These are phyloP conservation scores for Lithospermum erythrorhizon DNA, from an alignment of 257 asterid species.

Conservation along the genomic window DNA sequence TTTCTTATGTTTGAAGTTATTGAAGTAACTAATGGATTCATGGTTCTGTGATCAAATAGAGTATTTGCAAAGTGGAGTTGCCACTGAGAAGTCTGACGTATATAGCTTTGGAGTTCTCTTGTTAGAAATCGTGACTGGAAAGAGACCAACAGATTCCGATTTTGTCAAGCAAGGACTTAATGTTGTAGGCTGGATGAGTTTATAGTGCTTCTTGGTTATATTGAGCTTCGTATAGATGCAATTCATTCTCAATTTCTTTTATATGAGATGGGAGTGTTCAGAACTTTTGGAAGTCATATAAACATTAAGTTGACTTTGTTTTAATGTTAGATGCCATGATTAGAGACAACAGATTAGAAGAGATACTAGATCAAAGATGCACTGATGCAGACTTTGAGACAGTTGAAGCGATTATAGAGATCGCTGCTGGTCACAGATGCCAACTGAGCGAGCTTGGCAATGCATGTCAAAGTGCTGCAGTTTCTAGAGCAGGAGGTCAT, in stretches of 20 bases:
- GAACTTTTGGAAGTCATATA: no score
- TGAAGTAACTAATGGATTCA: neutral
- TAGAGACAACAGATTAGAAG: slow-evolving; percentile 58
- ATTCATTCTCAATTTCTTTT: neutral
- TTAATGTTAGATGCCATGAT: slow-evolving; percentile 31
- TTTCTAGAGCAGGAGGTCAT: slow-evolving; percentile 85
- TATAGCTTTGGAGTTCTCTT: slow-evolving; percentile 94
- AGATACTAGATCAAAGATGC: slow-evolving; percentile 63
- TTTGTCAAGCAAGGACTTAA: slow-evolving; percentile 70
- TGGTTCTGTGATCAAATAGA: slow-evolving; percentile 33
- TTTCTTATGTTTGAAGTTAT: no score
- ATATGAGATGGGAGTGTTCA: neutral
- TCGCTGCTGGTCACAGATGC: slow-evolving; percentile 87
- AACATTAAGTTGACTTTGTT: neutral
- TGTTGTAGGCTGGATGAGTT: slow-evolving; percentile 90
- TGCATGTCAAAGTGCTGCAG: slow-evolving; percentile 89
- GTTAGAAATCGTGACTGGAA: slow-evolving; percentile 84
- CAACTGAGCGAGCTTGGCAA: slow-evolving; percentile 69
- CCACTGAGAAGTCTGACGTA: slow-evolving; percentile 82
- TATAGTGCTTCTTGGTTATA: neutral
- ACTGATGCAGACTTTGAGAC: slow-evolving; percentile 59
- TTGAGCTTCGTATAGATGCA: neutral
- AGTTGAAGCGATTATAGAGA: slow-evolving; percentile 73
- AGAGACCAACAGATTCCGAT: slow-evolving; percentile 84
- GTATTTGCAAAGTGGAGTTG: slow-evolving; percentile 91